A percentile compares a stretch with the other conserved stretches of the same genome.
Evolutionary conservation across 208 protist genomes (phyloP).

Genomic region (Spongospora subterranea): DNA sequence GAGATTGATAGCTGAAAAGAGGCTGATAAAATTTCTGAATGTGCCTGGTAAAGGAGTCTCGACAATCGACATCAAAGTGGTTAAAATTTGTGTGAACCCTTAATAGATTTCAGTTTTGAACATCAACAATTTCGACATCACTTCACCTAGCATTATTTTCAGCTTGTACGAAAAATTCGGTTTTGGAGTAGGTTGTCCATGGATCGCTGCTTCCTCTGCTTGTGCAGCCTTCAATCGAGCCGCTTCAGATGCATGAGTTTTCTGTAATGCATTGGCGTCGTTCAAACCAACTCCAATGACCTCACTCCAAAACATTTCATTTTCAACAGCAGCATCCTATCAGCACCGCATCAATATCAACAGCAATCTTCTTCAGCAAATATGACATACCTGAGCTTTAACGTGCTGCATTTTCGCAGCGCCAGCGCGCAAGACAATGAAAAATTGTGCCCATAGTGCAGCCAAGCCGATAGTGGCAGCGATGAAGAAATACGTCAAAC

Average conservation of each 20-base stretch:
- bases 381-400: constrained; percentile 7
- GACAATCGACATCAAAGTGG: not conserved
- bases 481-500: not conserved
- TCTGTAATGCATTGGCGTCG: not conserved
- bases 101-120: not conserved
- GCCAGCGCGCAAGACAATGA: not conserved
- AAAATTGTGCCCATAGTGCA: constrained; percentile 36
- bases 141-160: constrained; percentile 45
- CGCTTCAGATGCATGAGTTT: not conserved
- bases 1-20: constrained; percentile 42
- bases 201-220: constrained; percentile 6
- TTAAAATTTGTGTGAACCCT: constrained; percentile 54
- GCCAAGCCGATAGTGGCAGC: not conserved
- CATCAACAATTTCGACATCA: not conserved
- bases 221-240: not conserved
- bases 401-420: constrained; percentile 33
- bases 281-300: constrained; percentile 46
- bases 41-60: constrained; percentile 17
- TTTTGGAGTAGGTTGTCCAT: constrained; percentile 35
- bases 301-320: constrained; percentile 27
- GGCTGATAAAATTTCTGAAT: constrained; percentile 40
- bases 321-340: constrained; percentile 28
- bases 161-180: constrained; percentile 54
- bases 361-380: too few species aligned
- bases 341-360: not conserved